Evolutionary conservation across 140 eudicot species (phyloP).

Genomic region (Cichorium intybus): DNA sequence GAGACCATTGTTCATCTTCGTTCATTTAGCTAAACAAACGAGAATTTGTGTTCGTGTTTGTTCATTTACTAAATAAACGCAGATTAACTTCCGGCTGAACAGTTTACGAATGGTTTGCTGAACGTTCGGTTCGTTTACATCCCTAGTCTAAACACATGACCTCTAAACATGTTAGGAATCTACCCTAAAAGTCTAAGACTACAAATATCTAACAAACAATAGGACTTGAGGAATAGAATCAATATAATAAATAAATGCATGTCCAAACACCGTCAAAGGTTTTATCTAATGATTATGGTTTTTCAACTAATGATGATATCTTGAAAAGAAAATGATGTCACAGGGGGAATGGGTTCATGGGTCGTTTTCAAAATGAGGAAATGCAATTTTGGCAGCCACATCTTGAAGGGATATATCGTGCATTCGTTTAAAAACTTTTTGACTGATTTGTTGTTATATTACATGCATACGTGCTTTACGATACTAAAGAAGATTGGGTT

Average conservation of each 20-base stretch:
- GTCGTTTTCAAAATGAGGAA: conserved; percentile 35
- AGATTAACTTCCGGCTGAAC: no score
- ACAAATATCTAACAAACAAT: not conserved
- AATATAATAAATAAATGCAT: not conserved
- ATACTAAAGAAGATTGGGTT: conserved; percentile 30
- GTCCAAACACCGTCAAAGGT: not conserved
- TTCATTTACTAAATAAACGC: no score
- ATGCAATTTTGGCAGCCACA: conserved; percentile 14
- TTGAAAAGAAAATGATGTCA: conserved; percentile 42
- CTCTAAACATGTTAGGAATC: no score
- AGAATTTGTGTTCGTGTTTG: no score
- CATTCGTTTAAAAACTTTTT: conserved; percentile 22
- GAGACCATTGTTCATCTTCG: no score
- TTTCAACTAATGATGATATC: conserved; percentile 21
- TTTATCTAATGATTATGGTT: not conserved
- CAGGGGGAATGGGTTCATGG: conserved; percentile 33
- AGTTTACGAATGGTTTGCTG: no score
- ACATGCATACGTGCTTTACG: conserved; percentile 38
- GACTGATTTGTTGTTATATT: conserved; percentile 36
- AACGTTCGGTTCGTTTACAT: no score
- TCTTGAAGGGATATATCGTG: conserved; percentile 5
- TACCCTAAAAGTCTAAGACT: no score
- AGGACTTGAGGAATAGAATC: not conserved
- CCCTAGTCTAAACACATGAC: no score
- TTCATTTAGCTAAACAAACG: no score